phyloP scores from a whole-genome alignment of 2,329 filamentous ascomycete species.

The Ophiostoma sp. region DNA sequence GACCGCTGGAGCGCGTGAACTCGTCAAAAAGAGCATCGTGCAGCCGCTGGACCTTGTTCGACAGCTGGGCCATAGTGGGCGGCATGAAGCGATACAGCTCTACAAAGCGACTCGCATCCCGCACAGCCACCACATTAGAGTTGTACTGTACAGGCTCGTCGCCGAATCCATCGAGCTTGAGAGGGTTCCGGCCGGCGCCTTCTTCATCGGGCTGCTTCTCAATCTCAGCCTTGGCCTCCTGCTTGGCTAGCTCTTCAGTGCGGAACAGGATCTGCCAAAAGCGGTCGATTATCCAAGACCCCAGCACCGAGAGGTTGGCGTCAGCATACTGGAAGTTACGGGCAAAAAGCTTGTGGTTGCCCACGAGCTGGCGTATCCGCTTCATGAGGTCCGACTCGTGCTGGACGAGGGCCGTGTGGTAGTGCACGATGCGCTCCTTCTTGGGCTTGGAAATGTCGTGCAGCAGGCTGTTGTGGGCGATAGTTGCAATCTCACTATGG shows the following conservation, averaged over 20 bases:
- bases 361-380: slow-evolving; percentile 51
- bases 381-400: slow-evolving; percentile 67
- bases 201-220: slow-evolving; percentile 48
- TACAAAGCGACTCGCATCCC: slow-evolving; percentile 59
- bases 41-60: slow-evolving; percentile 70
- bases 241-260: slow-evolving; percentile 60
- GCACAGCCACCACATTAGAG: slow-evolving; percentile 51
- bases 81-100: slow-evolving; percentile 48
- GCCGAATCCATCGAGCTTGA: neutral
- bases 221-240: slow-evolving; percentile 56
- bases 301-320: slow-evolving; percentile 65
- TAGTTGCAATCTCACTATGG: slow-evolving; percentile 80
- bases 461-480: slow-evolving; percentile 54
- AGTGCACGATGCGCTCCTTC: slow-evolving; percentile 60
- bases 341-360: slow-evolving; percentile 49
- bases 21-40: slow-evolving; percentile 57
- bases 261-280: slow-evolving; percentile 73
- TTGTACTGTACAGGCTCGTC: slow-evolving; percentile 17
- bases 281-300: slow-evolving; percentile 80
- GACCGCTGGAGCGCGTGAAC: slow-evolving; percentile 59
- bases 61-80: slow-evolving; percentile 51
- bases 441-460: slow-evolving; percentile 59
- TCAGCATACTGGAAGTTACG: slow-evolving; percentile 61
- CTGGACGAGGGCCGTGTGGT: slow-evolving; percentile 47
- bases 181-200: neutral